These are phyloP conservation scores for Blepharisma stoltei DNA, from an alignment of 73 alveolate genomes.

Conservation along the genomic window DNA sequence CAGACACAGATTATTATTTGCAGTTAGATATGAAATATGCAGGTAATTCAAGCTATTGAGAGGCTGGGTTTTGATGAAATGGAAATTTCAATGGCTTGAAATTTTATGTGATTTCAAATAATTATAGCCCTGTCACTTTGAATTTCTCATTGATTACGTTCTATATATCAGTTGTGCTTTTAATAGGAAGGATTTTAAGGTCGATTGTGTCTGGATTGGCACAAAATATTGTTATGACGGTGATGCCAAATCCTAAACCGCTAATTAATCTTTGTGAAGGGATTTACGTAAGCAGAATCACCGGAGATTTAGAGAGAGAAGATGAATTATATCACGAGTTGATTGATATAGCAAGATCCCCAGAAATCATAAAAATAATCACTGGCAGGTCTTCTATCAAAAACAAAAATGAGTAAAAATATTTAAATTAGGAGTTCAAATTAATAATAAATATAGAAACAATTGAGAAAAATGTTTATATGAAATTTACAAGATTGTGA, in stretches of 20 bases:
- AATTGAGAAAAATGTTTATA: too few species aligned
- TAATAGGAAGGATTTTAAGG: conserved; percentile 40
- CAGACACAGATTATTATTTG: background rate
- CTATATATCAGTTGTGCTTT: conserved; percentile 57
- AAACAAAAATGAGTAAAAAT: background rate
- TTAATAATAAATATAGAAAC: too few species aligned
- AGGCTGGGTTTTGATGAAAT: background rate
- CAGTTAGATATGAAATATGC: background rate
- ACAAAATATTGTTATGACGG: conserved; percentile 11
- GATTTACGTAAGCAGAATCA: conserved; percentile 15
- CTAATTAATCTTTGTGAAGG: conserved; percentile 1
- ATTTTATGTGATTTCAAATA: conserved; percentile 53
- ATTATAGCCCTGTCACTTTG: conserved; percentile 39
- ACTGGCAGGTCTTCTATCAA: conserved; percentile 9
- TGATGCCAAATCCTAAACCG: conserved; percentile 9
- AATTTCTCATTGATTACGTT: conserved; percentile 55
- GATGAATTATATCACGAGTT: conserved; percentile 1
- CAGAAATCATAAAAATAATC: conserved; percentile 13
- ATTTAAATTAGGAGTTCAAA: background rate
- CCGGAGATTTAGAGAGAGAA: conserved; percentile 23
- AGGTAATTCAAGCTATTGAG: background rate
- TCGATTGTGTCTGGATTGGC: background rate
- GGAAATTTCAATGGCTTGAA: conserved; percentile 34
- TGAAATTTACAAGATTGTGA: too few species aligned
- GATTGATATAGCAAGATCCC: conserved; percentile 20